Evolutionary conservation across 306 rosid species (phyloP).

Genomic region (Rubus idaeus): DNA sequence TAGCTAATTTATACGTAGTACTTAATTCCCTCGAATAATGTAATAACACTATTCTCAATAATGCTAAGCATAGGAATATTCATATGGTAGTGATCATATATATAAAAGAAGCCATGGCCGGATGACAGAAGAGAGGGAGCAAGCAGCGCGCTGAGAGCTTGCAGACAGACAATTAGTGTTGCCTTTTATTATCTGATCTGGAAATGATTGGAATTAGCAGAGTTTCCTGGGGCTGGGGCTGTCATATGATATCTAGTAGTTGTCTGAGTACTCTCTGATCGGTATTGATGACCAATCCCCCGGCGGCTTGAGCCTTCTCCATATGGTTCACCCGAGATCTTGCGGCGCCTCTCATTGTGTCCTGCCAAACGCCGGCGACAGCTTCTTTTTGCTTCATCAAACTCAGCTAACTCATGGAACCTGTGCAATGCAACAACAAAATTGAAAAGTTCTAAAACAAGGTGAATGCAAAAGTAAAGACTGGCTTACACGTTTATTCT

Average conservation of each 20-base stretch:
- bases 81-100: background rate
- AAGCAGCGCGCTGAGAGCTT: background rate
- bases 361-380: constrained; percentile 82
- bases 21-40: background rate
- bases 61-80: background rate
- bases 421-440: constrained; percentile 27
- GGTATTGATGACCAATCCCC: constrained; percentile 14
- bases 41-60: background rate
- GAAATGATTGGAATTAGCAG: constrained; percentile 50
- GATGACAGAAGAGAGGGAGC: constrained; percentile 92
- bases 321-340: constrained; percentile 39
- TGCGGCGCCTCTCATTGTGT: constrained; percentile 85
- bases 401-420: constrained; percentile 82
- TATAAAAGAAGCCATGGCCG: constrained; percentile 9
- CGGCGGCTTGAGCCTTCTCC: constrained; percentile 52
- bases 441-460: background rate
- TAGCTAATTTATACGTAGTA: background rate
- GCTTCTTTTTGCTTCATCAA: constrained; percentile 90
- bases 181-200: constrained; percentile 43
- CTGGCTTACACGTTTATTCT: background rate
- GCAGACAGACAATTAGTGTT: background rate
- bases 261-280: constrained; percentile 35
- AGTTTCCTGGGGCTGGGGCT: constrained; percentile 34
- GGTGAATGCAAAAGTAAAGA: background rate
- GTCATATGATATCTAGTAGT: constrained; percentile 12